Conservation (phyloP, 768 basidiomycete species). For the Pisolithus microcarpus region DNA sequence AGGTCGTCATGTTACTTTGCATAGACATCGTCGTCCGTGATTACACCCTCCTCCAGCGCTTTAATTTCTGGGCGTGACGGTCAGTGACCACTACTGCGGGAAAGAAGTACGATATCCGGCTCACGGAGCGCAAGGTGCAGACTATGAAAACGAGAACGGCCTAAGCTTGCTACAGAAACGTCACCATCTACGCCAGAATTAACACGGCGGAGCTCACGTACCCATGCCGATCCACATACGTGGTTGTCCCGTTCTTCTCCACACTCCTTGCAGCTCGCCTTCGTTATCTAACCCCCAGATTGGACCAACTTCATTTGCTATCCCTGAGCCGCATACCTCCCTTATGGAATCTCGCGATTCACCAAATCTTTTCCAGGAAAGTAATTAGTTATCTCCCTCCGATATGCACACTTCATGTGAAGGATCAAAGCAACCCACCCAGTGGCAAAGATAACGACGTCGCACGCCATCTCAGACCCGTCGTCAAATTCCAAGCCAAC, state of each 20-base stretch:
- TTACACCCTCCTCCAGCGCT: slow-evolving; percentile 22
- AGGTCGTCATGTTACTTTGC: background rate
- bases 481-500: slow-evolving; percentile 24
- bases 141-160: slow-evolving; percentile 21
- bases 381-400: background rate
- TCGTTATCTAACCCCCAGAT: slow-evolving; percentile 63
- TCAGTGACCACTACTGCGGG: background rate
- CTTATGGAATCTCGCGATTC: slow-evolving; percentile 34
- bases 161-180: slow-evolving; percentile 13
- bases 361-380: slow-evolving; percentile 32
- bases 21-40: slow-evolving; percentile 10
- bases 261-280: slow-evolving; percentile 47
- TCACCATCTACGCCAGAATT: background rate
- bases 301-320: slow-evolving; percentile 40
- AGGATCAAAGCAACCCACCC: slow-evolving; percentile 16
- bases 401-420: background rate
- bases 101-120: background rate
- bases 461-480: slow-evolving; percentile 19
- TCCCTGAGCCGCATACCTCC: slow-evolving; percentile 40
- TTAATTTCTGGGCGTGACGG: slow-evolving; percentile 19
- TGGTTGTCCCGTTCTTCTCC: slow-evolving; percentile 27
- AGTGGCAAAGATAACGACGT: slow-evolving; percentile 29
- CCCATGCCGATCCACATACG: slow-evolving; percentile 29
- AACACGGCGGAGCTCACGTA: slow-evolving; percentile 3
- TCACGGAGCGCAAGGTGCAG: slow-evolving; percentile 25